Percentiles rank a stretch among this genome's conserved stretches.
Conservation (phyloP, 2,329 filamentous ascomycete genomes). For the Chaetoscypha palmicola region DNA sequence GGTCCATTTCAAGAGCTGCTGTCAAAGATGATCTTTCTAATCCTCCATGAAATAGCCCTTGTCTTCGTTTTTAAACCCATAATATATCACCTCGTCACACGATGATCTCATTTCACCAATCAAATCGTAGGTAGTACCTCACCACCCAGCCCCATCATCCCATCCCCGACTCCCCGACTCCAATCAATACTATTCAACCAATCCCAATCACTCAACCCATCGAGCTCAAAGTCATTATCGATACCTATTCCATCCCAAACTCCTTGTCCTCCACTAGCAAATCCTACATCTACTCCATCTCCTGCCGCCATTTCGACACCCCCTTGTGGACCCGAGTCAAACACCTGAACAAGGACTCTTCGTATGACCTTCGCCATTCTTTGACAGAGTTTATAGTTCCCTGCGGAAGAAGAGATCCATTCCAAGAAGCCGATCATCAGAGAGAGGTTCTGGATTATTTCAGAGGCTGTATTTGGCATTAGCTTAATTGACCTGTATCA, state of each 20-base stretch:
- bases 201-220: slow-evolving; percentile 16
- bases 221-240: neutral
- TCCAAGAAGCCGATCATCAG: slow-evolving; percentile 19
- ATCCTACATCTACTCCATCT: too few relatives aligned
- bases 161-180: too few relatives aligned
- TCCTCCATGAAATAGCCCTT: too few relatives aligned
- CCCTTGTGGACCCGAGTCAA: slow-evolving; percentile 11
- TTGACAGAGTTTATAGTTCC: slow-evolving; percentile 17
- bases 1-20: too few relatives aligned
- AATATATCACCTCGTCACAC: too few relatives aligned
- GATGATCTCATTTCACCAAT: too few relatives aligned
- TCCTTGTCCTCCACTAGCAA: neutral
- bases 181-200: slow-evolving; percentile 22
- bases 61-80: too few relatives aligned
- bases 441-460: slow-evolving; percentile 17
- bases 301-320: neutral
- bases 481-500: too few relatives aligned
- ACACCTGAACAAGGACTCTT: slow-evolving; percentile 14
- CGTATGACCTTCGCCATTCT: slow-evolving; percentile 15
- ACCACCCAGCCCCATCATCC: too few relatives aligned
- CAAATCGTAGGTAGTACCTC: too few relatives aligned
- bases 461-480: too few relatives aligned
- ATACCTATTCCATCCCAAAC: neutral
- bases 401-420: slow-evolving; percentile 15
- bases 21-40: too few relatives aligned